phyloP scores from a whole-genome alignment of 768 basidiomycete genomes.

The Agaricus subrufescens region DNA sequence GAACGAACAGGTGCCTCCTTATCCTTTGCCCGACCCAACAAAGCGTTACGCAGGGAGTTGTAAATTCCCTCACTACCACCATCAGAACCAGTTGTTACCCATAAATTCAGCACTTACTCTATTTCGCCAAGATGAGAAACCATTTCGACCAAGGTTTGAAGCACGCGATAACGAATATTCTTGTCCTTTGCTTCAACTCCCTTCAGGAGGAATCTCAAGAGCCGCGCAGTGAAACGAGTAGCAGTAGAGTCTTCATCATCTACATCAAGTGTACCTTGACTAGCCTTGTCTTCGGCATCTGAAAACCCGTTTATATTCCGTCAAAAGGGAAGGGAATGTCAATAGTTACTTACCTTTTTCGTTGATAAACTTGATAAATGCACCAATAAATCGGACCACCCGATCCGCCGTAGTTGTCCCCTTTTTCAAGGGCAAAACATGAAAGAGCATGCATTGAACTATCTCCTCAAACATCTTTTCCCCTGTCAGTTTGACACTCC shows the following conservation, averaged over 20 bases:
- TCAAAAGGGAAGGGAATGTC: background rate
- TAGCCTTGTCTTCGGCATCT: constrained; percentile 36
- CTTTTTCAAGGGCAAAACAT: constrained; percentile 73
- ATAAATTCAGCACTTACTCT: constrained; percentile 52
- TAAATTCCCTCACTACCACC: constrained; percentile 71
- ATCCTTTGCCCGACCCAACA: constrained; percentile 73
- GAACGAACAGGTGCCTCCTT: constrained; percentile 75
- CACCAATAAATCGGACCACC: constrained; percentile 76
- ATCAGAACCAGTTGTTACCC: background rate
- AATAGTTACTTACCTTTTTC: constrained; percentile 56
- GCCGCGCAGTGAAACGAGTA: constrained; percentile 59
- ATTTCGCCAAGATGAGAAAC: constrained; percentile 78
- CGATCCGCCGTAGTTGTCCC: constrained; percentile 72
- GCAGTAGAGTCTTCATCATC: constrained; percentile 40
- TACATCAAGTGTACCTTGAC: constrained; percentile 23
- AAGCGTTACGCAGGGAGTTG: constrained; percentile 46
- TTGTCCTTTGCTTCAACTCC: constrained; percentile 89
- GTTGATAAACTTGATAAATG: constrained; percentile 71
- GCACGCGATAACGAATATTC: constrained; percentile 72
- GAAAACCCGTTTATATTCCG: background rate
- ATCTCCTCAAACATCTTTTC: constrained; percentile 72
- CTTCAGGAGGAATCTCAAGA: constrained; percentile 64
- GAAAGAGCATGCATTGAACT: constrained; percentile 55
- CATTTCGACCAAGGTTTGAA: constrained; percentile 76
- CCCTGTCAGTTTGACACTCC: constrained; percentile 52